Evolutionary conservation across 257 asterid species (phyloP).

Genomic region (Nicotiana otophora): DNA sequence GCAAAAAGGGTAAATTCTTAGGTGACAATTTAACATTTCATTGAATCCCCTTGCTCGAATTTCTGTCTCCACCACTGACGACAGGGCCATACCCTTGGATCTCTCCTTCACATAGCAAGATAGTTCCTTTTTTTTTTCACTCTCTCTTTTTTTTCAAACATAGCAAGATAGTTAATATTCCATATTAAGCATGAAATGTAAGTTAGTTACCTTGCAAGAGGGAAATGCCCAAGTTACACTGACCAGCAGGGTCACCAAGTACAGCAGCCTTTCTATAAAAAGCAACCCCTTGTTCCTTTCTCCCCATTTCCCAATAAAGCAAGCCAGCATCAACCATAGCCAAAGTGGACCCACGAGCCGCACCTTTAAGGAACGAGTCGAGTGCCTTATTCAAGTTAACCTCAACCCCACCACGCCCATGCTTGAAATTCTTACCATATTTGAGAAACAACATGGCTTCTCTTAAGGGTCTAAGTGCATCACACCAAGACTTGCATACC

Average conservation of each 20-base stretch:
- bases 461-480: slow-evolving; percentile 65
- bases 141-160: neutral
- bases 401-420: slow-evolving; percentile 62
- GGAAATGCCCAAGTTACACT: slow-evolving; percentile 75
- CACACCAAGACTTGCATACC: slow-evolving; percentile 79
- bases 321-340: slow-evolving; percentile 89
- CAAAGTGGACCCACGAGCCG: slow-evolving; percentile 78
- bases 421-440: slow-evolving; percentile 74
- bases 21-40: no score
- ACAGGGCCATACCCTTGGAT: neutral
- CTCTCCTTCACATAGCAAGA: neutral
- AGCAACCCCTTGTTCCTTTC: slow-evolving; percentile 39
- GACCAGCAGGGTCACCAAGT: slow-evolving; percentile 71
- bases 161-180: neutral
- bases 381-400: slow-evolving; percentile 46
- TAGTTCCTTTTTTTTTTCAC: neutral
- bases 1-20: no score
- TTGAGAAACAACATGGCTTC: slow-evolving; percentile 55
- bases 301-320: slow-evolving; percentile 73
- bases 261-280: slow-evolving; percentile 65
- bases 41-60: no score
- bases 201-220: slow-evolving; percentile 42
- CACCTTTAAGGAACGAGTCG: slow-evolving; percentile 65
- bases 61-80: no score
- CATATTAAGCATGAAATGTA: neutral